phyloP scores from a whole-genome alignment of 495 filamentous ascomycete genomes.

The Staphylotrichum longicolle region DNA sequence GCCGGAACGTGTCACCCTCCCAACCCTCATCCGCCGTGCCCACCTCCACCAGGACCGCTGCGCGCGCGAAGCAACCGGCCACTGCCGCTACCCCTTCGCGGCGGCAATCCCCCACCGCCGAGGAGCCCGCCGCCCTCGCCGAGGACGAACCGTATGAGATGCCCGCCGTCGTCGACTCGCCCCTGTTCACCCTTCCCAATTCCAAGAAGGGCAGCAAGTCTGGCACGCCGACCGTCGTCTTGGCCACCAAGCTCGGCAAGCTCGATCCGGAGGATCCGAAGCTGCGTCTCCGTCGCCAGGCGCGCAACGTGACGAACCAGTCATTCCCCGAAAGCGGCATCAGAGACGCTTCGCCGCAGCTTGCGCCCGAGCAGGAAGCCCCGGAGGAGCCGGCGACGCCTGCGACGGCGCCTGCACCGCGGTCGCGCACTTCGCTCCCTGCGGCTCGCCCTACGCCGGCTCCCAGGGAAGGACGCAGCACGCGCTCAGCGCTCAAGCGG shows the following conservation, averaged over 20 bases:
- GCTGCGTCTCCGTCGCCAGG: slow-evolving; percentile 29
- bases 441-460: slow-evolving; percentile 25
- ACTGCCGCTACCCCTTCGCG: slow-evolving; percentile 12
- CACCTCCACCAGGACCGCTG: slow-evolving; percentile 13
- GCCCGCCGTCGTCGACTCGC: slow-evolving; percentile 34
- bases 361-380: slow-evolving; percentile 1
- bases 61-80: slow-evolving; percentile 10
- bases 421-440: slow-evolving; percentile 21
- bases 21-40: slow-evolving; percentile 26
- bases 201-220: slow-evolving; percentile 28
- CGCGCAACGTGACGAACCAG: slow-evolving; percentile 25
- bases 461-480: slow-evolving; percentile 33
- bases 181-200: slow-evolving; percentile 29
- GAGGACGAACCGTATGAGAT: slow-evolving; percentile 33
- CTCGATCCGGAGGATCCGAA: slow-evolving; percentile 32
- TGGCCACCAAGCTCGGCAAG: slow-evolving; percentile 34
- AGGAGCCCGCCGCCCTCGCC: slow-evolving; percentile 12
- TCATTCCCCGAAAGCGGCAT: slow-evolving; percentile 20
- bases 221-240: slow-evolving; percentile 16
- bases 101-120: slow-evolving; percentile 22
- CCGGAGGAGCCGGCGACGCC: slow-evolving; percentile 13
- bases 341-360: slow-evolving; percentile 8
- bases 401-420: slow-evolving; percentile 16
- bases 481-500: slow-evolving; percentile 43
- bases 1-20: slow-evolving; percentile 39